Base-by-base conservation (phyloP, 176 grass and related monocot species). In the Avena eriantha region DNA sequence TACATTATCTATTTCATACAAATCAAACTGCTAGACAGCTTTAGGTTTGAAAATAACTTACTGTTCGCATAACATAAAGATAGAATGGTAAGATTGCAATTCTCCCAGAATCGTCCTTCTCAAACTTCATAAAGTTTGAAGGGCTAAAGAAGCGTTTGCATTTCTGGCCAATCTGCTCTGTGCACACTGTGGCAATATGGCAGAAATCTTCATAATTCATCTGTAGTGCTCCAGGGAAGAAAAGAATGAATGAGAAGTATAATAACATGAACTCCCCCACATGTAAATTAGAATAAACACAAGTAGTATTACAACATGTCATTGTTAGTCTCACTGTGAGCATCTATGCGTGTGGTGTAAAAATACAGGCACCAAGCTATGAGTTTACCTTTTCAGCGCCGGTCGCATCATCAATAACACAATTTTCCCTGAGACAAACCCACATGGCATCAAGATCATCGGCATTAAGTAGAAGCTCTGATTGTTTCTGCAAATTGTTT, bases 151-250 rank as follows among this genome's bases (percentile, higher is more conserved):
- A 99, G 18, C 92, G 87, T 48, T 95, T 90, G 80, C 97, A 99
- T 88, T 99, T 99, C 80, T 90, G 94, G 73, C 97, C 97, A 92
- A 99, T 99, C 83, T 96, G 97, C 84, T 99, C 97, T 0, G 94
- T 94, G 83, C 97, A 99, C 14, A 99, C 92, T 64, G 97, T 94
- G 16, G 97, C 94, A 46, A 99, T 99, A 80, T 99, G 97, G 73
- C 97, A 99, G 80, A 99, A 99, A 93, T 99, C 97, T 93, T 99
- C 97, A 90, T 99, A 99, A 73, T 99, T 99, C 97, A 99, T 99
- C 97, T 99, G 92, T 75, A 84, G 61, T 35, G 54, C 13, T 59
- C 39, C 78, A 86, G 15, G 60, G 83, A n/a, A n/a, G 18, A 71
- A 85, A 64, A 36, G 49, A 33, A 33, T 34, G 64, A 80, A 56